Percentiles rank a stretch among this genome's conserved stretches.
Conservation (phyloP, 805 yeast species). For the Candida pini region DNA sequence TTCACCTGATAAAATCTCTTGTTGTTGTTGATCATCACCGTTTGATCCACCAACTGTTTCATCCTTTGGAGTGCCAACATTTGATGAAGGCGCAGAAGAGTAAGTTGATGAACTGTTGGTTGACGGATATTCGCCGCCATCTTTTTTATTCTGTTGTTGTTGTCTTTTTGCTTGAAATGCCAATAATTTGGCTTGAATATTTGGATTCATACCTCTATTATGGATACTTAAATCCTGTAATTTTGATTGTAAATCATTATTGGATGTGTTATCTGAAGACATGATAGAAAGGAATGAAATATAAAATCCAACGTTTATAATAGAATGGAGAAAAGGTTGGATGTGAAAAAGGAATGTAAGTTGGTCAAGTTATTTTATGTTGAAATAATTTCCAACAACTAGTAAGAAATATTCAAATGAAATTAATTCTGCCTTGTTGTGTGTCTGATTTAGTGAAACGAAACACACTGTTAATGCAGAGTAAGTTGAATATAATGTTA, state of each 20-base stretch:
- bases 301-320: no score
- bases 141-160: constrained; percentile 20
- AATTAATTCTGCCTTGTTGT: no score
- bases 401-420: no score
- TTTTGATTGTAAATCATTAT: constrained; percentile 9
- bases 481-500: no score
- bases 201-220: constrained; percentile 49
- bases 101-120: constrained; percentile 18
- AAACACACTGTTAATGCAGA: no score
- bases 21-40: constrained; percentile 5
- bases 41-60: constrained; percentile 9
- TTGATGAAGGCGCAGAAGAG: constrained; percentile 10
- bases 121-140: constrained; percentile 2
- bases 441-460: no score
- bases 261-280: constrained; percentile 5
- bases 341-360: no score
- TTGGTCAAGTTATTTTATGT: no score
- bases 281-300: not conserved
- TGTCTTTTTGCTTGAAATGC: constrained; percentile 85
- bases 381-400: no score
- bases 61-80: constrained; percentile 12
- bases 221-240: constrained; percentile 21
- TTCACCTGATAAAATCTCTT: constrained; percentile 2
- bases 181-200: constrained; percentile 77
- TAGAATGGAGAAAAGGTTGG: no score